Evolutionary conservation across 176 grass and related monocot species (phyloP).

Genomic region (Saccharum officinarum): DNA sequence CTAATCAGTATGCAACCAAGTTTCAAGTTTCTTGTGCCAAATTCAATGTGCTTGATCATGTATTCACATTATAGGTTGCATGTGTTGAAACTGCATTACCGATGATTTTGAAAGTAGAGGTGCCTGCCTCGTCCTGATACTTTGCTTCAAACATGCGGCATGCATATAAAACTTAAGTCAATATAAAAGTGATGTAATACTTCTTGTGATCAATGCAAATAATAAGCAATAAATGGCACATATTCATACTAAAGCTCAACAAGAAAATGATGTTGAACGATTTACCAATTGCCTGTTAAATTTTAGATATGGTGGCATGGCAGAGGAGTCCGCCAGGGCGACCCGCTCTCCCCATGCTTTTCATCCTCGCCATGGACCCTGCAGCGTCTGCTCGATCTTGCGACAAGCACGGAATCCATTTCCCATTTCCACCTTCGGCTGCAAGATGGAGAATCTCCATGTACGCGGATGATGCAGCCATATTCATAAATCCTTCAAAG

Average conservation of each 20-base stretch:
- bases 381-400: too few species aligned
- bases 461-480: too few species aligned
- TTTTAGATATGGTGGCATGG: neutral
- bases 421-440: too few species aligned
- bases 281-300: neutral
- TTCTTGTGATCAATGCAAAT: neutral
- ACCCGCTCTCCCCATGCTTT: too few species aligned
- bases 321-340: too few species aligned
- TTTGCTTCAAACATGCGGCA: neutral
- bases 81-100: neutral
- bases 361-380: too few species aligned
- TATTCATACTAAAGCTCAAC: neutral
- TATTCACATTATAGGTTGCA: neutral
- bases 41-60: neutral
- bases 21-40: neutral
- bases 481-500: too few species aligned
- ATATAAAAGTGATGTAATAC: neutral
- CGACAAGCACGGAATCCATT: too few species aligned
- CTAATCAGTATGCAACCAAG: neutral
- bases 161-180: conserved; percentile 1
- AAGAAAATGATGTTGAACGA: neutral
- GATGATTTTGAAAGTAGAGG: neutral
- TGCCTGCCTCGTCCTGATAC: neutral
- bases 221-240: neutral
- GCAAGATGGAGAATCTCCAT: too few species aligned